phyloP scores from a whole-genome alignment of 805 yeast species.

The Tetrapisispora iriomotensis region DNA sequence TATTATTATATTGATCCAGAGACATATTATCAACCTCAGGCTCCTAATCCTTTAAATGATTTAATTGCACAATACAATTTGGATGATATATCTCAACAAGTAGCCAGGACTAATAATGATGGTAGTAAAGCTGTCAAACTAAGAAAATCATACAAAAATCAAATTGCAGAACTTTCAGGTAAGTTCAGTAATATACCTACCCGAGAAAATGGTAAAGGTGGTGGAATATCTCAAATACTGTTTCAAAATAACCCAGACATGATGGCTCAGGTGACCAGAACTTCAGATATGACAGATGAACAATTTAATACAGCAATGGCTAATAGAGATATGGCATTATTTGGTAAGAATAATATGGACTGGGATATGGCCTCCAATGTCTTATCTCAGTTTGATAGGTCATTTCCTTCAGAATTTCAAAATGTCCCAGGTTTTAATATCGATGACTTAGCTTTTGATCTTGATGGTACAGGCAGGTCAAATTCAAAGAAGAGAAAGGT shows the following conservation, averaged over 20 bases:
- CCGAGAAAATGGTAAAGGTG: conserved; percentile 30
- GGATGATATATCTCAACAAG: conserved; percentile 57
- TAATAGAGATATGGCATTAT: conserved; percentile 21
- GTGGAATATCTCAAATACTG: conserved; percentile 26
- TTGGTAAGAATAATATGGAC: conserved; percentile 20
- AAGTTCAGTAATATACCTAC: conserved; percentile 54
- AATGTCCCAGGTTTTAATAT: conserved; percentile 22
- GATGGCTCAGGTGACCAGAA: conserved; percentile 19
- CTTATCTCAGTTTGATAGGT: conserved; percentile 25
- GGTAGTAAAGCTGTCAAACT: conserved; percentile 89
- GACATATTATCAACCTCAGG: conserved; percentile 30
- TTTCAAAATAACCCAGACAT: conserved; percentile 29
- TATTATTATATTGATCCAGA: conserved; percentile 35
- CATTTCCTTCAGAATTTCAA: conserved; percentile 27
- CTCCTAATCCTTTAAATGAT: conserved; percentile 67
- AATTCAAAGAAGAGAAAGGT: conserved; percentile 22
- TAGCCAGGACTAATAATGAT: conserved; percentile 79
- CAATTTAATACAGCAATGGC: conserved; percentile 17
- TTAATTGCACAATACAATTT: conserved; percentile 61
- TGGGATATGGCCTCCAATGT: conserved; percentile 27
- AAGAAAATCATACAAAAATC: conserved; percentile 90
- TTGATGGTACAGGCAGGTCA: conserved; percentile 26
- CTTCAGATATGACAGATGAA: conserved; percentile 20
- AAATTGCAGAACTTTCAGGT: conserved; percentile 78
- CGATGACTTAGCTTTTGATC: conserved; percentile 29